phyloP scores from a whole-genome alignment of 345 rosid species.

The Crucihimalaya himalaica region DNA sequence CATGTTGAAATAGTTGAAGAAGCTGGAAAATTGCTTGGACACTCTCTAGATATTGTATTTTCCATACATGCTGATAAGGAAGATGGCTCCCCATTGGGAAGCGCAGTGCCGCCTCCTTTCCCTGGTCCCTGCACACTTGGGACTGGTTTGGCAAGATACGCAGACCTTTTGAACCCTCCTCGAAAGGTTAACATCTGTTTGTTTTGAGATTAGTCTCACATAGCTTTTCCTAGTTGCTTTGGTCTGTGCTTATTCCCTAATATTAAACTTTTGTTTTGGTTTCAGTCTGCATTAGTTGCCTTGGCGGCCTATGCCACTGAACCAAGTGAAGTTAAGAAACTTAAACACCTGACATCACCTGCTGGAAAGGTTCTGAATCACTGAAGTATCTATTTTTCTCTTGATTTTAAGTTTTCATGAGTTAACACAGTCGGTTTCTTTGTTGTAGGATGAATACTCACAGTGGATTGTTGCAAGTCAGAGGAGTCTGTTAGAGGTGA shows the following conservation, averaged over 20 bases:
- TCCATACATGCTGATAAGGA: conserved; percentile 75
- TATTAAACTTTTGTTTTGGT: not conserved
- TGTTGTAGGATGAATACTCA: conserved; percentile 77
- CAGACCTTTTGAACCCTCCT: conserved; percentile 83
- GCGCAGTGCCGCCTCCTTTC: conserved; percentile 80
- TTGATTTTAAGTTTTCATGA: not conserved
- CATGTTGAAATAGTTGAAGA: conserved; percentile 72
- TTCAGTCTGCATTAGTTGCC: conserved; percentile 84
- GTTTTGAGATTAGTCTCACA: not conserved
- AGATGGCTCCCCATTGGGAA: conserved; percentile 71
- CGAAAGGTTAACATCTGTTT: conserved; percentile 57
- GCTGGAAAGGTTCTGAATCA: conserved; percentile 60
- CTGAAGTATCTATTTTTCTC: not conserved
- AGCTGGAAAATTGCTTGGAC: conserved; percentile 68
- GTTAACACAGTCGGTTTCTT: not conserved
- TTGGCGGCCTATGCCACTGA: conserved; percentile 91
- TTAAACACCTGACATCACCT: conserved; percentile 62
- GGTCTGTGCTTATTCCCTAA: conserved; percentile 5
- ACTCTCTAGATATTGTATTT: conserved; percentile 65
- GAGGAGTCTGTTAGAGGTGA: conserved; percentile 95
- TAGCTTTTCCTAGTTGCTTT: conserved; percentile 10
- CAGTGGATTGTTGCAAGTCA: conserved; percentile 85
- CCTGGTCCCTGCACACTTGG: conserved; percentile 78
- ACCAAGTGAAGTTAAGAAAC: conserved; percentile 69
- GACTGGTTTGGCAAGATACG: conserved; percentile 63